A percentile compares a stretch with the other conserved stretches of the same genome.
Evolutionary conservation across 2,329 filamentous ascomycete genomes (phyloP).

Genomic region (Purpureocillium lavendulum): DNA sequence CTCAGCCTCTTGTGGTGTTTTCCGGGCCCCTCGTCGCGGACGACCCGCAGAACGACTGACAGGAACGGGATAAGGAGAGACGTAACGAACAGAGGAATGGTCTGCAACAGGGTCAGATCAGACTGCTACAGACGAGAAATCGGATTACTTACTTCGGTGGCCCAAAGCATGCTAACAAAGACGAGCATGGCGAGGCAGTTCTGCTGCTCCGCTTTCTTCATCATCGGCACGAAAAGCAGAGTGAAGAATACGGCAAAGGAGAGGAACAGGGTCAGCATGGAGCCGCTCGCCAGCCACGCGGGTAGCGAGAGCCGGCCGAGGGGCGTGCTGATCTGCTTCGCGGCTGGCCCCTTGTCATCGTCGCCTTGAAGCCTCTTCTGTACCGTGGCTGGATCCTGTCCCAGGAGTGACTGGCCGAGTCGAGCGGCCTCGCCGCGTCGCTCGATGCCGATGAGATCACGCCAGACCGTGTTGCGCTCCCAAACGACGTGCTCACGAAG

Average conservation of each 20-base stretch:
- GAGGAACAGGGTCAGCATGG: constrained; percentile 66
- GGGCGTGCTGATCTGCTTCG: constrained; percentile 69
- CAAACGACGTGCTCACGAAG: constrained; percentile 95
- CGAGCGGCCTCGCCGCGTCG: constrained; percentile 90
- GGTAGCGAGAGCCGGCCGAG: constrained; percentile 71
- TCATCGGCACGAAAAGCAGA: constrained; percentile 69
- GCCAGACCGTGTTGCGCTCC: constrained; percentile 98
- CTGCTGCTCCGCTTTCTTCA: constrained; percentile 83
- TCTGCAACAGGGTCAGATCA: constrained; percentile 36
- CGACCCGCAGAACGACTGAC: constrained; percentile 77
- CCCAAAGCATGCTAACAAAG: constrained; percentile 91
- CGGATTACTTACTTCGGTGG: constrained; percentile 65
- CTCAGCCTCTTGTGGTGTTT: constrained; percentile 59
- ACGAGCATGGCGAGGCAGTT: constrained; percentile 91
- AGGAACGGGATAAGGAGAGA: constrained; percentile 90
- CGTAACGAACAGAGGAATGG: constrained; percentile 94
- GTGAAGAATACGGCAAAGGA: constrained; percentile 67
- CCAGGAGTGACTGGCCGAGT: constrained; percentile 76
- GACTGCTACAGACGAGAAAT: not conserved
- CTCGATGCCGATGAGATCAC: constrained; percentile 98
- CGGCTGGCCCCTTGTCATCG: constrained; percentile 52
- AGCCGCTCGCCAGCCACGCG: constrained; percentile 73
- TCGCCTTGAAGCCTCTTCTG: constrained; percentile 77
- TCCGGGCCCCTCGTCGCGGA: constrained; percentile 58
- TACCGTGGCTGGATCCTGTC: constrained; percentile 59